Conservation (phyloP, 352 stramenopile genomes). For the Globisporangium echinulatum region DNA sequence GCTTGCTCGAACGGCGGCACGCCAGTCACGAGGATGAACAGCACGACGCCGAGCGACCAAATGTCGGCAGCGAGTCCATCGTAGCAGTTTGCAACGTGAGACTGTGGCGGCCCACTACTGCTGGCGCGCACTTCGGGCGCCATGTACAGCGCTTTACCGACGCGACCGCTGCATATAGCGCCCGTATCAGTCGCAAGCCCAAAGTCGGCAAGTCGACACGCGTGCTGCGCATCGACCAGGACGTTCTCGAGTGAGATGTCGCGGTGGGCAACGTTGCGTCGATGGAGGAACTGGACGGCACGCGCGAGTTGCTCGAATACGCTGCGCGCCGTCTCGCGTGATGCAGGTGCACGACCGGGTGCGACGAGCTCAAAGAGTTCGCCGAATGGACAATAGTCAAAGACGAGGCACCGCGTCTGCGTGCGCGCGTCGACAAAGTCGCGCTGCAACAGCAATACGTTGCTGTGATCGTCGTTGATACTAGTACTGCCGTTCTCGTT, state of each 20-base stretch:
- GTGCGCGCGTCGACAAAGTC: slow-evolving; percentile 44
- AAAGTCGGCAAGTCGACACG: slow-evolving; percentile 53
- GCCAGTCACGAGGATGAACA: slow-evolving; percentile 57
- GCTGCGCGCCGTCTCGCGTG: slow-evolving; percentile 18
- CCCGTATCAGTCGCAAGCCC: slow-evolving; percentile 39
- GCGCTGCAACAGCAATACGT: slow-evolving; percentile 36
- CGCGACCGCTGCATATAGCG: slow-evolving; percentile 26
- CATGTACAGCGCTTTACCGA: slow-evolving; percentile 67
- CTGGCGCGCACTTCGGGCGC: slow-evolving; percentile 14
- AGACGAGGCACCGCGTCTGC: slow-evolving; percentile 46
- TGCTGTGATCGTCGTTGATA: slow-evolving; percentile 13
- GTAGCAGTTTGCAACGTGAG: slow-evolving; percentile 10
- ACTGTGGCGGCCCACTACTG: too few species aligned
- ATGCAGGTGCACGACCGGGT: slow-evolving; percentile 12
- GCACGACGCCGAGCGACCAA: slow-evolving; percentile 57
- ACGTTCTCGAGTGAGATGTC: slow-evolving; percentile 69
- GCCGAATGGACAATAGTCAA: slow-evolving; percentile 54
- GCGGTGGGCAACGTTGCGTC: slow-evolving; percentile 45
- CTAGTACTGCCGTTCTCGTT: neutral
- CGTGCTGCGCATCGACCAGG: slow-evolving; percentile 31
- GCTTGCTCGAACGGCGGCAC: slow-evolving; percentile 43
- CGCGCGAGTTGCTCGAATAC: slow-evolving; percentile 46
- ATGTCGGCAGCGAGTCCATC: slow-evolving; percentile 48
- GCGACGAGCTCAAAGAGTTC: slow-evolving; percentile 45
- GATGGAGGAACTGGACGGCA: slow-evolving; percentile 45